phyloP scores from a whole-genome alignment of 257 asterid species.

The Solanum dulcamara region DNA sequence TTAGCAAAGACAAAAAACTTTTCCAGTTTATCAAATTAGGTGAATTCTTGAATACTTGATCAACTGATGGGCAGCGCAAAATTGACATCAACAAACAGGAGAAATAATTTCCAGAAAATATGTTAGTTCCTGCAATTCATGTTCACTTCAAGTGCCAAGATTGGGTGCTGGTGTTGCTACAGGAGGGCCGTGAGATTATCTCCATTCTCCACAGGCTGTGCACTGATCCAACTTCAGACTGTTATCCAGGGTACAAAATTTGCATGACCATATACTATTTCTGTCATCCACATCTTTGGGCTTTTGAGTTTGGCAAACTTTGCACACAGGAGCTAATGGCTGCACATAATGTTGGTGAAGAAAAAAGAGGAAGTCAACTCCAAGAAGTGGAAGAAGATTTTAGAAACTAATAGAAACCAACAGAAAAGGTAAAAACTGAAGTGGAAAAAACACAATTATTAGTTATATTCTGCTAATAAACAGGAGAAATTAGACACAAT shows the following conservation, averaged over 20 bases:
- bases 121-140: background rate
- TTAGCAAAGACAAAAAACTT: background rate
- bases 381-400: background rate
- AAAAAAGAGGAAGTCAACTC: background rate
- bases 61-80: background rate
- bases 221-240: constrained; percentile 51
- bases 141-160: constrained; percentile 47
- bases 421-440: background rate
- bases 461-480: background rate
- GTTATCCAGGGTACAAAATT: constrained; percentile 69
- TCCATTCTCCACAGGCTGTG: constrained; percentile 65
- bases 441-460: background rate
- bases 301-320: constrained; percentile 48
- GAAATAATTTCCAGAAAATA: background rate
- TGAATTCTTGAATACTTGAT: background rate
- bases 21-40: background rate
- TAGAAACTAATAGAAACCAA: background rate
- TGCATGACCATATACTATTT: constrained; percentile 54
- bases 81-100: background rate
- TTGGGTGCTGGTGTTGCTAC: constrained; percentile 41
- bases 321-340: constrained; percentile 71
- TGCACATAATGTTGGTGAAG: constrained; percentile 15
- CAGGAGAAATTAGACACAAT: background rate
- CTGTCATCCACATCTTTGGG: constrained; percentile 35
- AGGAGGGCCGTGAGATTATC: constrained; percentile 66